A percentile compares a stretch with the other conserved stretches of the same genome.
Evolutionary conservation across 805 yeast genomes (phyloP).

Genomic region (Ascoidea asiatica): DNA sequence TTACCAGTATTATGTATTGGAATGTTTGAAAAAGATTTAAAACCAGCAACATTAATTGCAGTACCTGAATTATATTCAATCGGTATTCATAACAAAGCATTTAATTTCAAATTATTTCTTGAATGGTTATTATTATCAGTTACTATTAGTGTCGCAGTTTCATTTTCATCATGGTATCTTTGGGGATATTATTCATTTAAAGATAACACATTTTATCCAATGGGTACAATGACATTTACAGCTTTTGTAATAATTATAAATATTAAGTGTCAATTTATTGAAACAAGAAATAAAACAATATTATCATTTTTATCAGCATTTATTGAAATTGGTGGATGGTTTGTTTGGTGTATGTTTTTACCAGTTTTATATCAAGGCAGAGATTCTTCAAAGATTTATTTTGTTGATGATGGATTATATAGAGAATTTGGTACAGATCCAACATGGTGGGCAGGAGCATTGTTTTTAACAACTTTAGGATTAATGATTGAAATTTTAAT

Average conservation of each 20-base stretch:
- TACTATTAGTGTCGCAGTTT: constrained; percentile 52
- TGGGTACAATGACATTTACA: constrained; percentile 67
- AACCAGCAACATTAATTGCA: constrained; percentile 78
- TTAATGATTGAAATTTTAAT: constrained; percentile 52
- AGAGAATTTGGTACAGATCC: constrained; percentile 65
- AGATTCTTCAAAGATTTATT: constrained; percentile 46
- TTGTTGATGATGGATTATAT: constrained; percentile 55
- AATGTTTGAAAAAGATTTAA: constrained; percentile 85
- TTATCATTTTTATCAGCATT: constrained; percentile 50
- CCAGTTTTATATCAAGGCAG: constrained; percentile 53
- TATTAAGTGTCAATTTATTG: constrained; percentile 67
- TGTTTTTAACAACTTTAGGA: constrained; percentile 45
- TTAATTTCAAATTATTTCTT: constrained; percentile 56
- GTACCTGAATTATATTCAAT: constrained; percentile 79
- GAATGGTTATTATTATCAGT: constrained; percentile 74
- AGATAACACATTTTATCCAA: constrained; percentile 72
- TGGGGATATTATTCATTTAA: constrained; percentile 59
- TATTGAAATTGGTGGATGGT: constrained; percentile 75
- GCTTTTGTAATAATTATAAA: constrained; percentile 62
- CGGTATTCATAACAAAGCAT: constrained; percentile 65
- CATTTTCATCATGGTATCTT: constrained; percentile 49
- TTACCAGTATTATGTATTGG: constrained; percentile 86
- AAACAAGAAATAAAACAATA: constrained; percentile 64
- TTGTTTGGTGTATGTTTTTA: constrained; percentile 68
- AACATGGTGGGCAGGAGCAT: constrained; percentile 77